Conservation (phyloP, 2,329 filamentous ascomycete species). For the Aspergillus ibericus region DNA sequence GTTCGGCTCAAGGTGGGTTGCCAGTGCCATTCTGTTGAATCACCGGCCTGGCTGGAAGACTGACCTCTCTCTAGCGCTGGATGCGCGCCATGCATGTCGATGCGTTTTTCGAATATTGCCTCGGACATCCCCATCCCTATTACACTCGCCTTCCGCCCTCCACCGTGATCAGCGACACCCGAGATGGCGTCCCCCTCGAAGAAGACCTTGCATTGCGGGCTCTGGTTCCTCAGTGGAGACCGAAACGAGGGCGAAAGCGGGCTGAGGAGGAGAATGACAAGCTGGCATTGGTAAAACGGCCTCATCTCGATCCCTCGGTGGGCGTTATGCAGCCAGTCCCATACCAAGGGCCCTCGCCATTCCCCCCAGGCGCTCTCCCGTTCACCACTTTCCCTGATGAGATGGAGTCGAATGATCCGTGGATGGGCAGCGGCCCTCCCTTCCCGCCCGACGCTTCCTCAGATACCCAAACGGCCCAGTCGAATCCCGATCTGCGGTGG, state of each 20-base stretch:
- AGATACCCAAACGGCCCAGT: slow-evolving; percentile 25
- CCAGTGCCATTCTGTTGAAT: neutral
- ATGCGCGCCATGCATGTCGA: slow-evolving; percentile 96
- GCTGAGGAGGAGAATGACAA: slow-evolving; percentile 58
- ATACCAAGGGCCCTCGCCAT: slow-evolving; percentile 46
- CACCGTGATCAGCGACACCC: slow-evolving; percentile 61
- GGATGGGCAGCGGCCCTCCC: slow-evolving; percentile 42
- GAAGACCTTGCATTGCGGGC: slow-evolving; percentile 87
- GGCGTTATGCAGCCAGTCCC: slow-evolving; percentile 45
- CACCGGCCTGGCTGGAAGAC: neutral
- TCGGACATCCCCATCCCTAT: slow-evolving; percentile 75
- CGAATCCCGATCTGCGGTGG: slow-evolving; percentile 44
- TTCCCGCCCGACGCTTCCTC: slow-evolving; percentile 44
- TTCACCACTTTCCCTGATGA: slow-evolving; percentile 58
- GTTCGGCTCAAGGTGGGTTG: slow-evolving; percentile 77
- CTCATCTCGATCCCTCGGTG: slow-evolving; percentile 59
- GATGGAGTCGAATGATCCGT: slow-evolving; percentile 47
- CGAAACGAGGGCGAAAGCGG: slow-evolving; percentile 62
- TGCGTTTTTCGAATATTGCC: slow-evolving; percentile 88
- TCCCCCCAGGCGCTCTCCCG: slow-evolving; percentile 53
- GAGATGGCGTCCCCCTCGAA: slow-evolving; percentile 80
- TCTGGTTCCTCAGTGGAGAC: slow-evolving; percentile 71
- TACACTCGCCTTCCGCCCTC: slow-evolving; percentile 72
- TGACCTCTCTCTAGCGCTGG: slow-evolving; percentile 66
- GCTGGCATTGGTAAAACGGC: slow-evolving; percentile 59